Evolutionary conservation across 768 basidiomycete species (phyloP), one percentile per base, ranked within the genome.

Genomic region (Phaeolepiota aurea): DNA sequence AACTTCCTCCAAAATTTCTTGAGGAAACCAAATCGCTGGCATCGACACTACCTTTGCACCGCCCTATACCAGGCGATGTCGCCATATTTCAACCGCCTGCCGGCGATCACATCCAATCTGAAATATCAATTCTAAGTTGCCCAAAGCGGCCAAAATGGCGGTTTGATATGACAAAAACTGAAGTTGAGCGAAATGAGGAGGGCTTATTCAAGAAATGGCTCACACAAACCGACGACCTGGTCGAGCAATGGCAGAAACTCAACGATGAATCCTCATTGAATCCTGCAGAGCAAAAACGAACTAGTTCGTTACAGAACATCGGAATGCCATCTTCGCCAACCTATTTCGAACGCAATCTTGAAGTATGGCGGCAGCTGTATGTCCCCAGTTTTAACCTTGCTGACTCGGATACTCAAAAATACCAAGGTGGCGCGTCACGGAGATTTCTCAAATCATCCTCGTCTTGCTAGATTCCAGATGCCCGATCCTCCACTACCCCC

Each of bases 341-440:
- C 1, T 81, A 82, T 59, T 96, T 79, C 57, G 92, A 96, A 60
- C 74, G 87, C 31, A 96, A 97, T 57, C 52, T 96, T 33, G 87
- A 96, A 54, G 91, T 96, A 11, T 97, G 92, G 92, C 64, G 93
- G 47, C 94, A 97, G 64, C 63, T 97, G 79, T 88, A 58, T 50
- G 84, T 70, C n/a, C n/a, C n/a, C n/a, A 5, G 23, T 30, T 22
- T 12, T 34, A 40, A 13, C 22, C 2, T 38, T 36, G 21, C 42
- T 37, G 15, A 23, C 18, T 20, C 14, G 18, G 45, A 46, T 42
- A 37, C 12, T 31, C 38, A 5, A 36, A n/a, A 16, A 30, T 28
- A 32, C 16, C 12, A 14, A 89, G 86, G 50, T 97, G 94, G 94
- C 77, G 94, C 25, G 93, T 96, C 15, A 79, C 83, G 4, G 94